phyloP scores from a whole-genome alignment of 2,329 filamentous ascomycete species.

The Cytospora chrysosperma region DNA sequence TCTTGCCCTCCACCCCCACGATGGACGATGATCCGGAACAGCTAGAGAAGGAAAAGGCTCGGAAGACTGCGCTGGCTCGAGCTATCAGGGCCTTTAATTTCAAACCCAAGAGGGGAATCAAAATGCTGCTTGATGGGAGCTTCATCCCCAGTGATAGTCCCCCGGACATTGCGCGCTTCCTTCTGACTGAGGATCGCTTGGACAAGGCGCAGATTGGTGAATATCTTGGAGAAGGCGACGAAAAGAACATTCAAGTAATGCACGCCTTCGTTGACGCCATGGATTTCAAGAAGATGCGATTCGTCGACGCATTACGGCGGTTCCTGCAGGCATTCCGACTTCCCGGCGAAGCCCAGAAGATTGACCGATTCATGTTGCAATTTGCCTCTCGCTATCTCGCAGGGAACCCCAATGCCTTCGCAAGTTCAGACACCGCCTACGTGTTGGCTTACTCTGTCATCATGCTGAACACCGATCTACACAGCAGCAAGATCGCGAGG shows the following conservation, averaged over 20 bases:
- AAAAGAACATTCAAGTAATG: slow-evolving; percentile 95
- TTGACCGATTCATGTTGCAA: slow-evolving; percentile 98
- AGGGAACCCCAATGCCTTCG: slow-evolving; percentile 95
- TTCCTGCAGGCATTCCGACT: slow-evolving; percentile 94
- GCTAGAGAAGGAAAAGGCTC: slow-evolving; percentile 90
- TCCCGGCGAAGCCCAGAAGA: slow-evolving; percentile 96
- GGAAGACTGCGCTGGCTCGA: slow-evolving; percentile 88
- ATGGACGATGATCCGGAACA: slow-evolving; percentile 89
- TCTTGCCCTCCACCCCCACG: slow-evolving; percentile 64
- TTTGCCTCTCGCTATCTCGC: slow-evolving; percentile 95
- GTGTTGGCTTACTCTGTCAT: slow-evolving; percentile 96
- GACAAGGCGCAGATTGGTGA: slow-evolving; percentile 94
- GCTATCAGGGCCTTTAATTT: slow-evolving; percentile 94
- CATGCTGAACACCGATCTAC: slow-evolving; percentile 91
- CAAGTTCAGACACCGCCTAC: slow-evolving; percentile 96
- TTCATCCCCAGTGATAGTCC: slow-evolving; percentile 82
- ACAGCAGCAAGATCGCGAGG: slow-evolving; percentile 78
- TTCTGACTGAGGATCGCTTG: slow-evolving; percentile 76
- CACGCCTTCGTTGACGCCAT: slow-evolving; percentile 95
- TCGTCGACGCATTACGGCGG: slow-evolving; percentile 86
- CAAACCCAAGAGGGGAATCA: slow-evolving; percentile 93
- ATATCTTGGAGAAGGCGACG: slow-evolving; percentile 89
- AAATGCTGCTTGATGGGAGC: slow-evolving; percentile 75
- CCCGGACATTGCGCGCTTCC: slow-evolving; percentile 79
- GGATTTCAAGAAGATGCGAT: slow-evolving; percentile 88